These are phyloP conservation scores for Anisodus acutangulus DNA, from an alignment of 257 asterid species.

Conservation along the genomic window DNA sequence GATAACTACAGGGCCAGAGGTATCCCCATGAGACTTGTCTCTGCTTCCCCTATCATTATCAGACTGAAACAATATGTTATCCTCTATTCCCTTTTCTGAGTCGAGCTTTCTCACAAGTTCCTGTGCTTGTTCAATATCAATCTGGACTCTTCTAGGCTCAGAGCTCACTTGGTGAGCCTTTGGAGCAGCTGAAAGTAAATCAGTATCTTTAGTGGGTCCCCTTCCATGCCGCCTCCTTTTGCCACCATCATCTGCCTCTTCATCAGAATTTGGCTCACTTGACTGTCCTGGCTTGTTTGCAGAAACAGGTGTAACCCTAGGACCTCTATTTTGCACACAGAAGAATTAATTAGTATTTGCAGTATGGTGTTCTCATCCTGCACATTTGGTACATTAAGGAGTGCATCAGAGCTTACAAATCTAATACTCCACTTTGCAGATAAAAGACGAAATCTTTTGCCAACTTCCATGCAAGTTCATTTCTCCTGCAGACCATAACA, in stretches of 20 bases:
- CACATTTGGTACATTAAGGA: not conserved
- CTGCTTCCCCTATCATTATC: conserved; percentile 74
- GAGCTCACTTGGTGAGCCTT: conserved; percentile 81
- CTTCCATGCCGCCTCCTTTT: conserved; percentile 69
- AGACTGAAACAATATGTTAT: conserved; percentile 67
- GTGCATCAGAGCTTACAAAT: conserved; percentile 58
- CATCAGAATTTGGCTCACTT: conserved; percentile 74
- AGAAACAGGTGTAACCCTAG: conserved; percentile 61
- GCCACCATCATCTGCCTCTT: conserved; percentile 68
- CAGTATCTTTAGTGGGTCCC: conserved; percentile 61
- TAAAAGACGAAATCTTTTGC: conserved; percentile 81
- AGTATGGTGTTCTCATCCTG: not conserved
- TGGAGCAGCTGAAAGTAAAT: conserved; percentile 67
- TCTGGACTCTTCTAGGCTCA: conserved; percentile 75
- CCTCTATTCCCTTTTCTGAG: conserved; percentile 80
- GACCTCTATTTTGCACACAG: conserved; percentile 65
- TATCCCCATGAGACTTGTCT: conserved; percentile 76
- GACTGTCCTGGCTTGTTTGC: conserved; percentile 68
- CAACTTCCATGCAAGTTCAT: conserved; percentile 71
- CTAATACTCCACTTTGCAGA: conserved; percentile 82
- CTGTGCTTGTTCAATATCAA: conserved; percentile 76
- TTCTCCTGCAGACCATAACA: conserved; percentile 62
- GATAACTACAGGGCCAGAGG: conserved; percentile 84
- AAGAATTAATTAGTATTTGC: conserved; percentile 19
- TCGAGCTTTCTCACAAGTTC: conserved; percentile 82